Base-by-base conservation (phyloP, 768 basidiomycete genomes). In the Daedaleopsis sinensis region DNA sequence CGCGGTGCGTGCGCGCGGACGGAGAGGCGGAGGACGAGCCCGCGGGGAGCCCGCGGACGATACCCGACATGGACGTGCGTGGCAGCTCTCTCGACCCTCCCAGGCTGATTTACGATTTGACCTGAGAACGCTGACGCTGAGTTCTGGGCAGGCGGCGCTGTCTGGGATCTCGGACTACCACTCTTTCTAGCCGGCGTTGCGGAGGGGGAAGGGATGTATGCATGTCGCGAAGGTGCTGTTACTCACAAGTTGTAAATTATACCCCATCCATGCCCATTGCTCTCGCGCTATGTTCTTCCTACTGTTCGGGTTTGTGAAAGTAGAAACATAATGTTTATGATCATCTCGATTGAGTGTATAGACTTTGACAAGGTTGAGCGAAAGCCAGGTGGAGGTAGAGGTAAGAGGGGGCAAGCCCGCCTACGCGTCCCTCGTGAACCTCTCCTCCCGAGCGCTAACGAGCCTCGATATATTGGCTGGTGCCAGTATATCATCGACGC, bases 231-330 rank as follows among this genome's bases (percentile, higher is more conserved):
- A 37, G 36, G 16, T 3, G 6, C 7, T 13, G 13, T n/a, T 27
- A 58, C 57, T 49, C 57, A 56, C 55, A n/a, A n/a, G n/a, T 35
- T 58, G 21, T 52, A 50, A 54, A 1, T 54, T 54, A 54, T 54
- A 13, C 13, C 18, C 13, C 50, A 7, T 16, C n/a, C 38, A 37
- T 52, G 38, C n/a, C n/a, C n/a, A n/a, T n/a, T n/a, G n/a, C 52
- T 39, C 32, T 55, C 86, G 77, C 0, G 90, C 88, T 48, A 91
- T 2, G 89, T 89, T 23, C 79, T 74, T 68, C 91, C 89, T 1
- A 88, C 89, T 68, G 23, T 15, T 23, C 23, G 21, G 10, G 23
- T 49, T 21, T 49, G 47, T 49, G 23, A 23, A 49, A n/a, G 27
- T 32, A 32, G 27, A 32, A 32, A 7, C 7, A 7, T 32, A 3